Percentiles rank a stretch among this genome's conserved stretches.
Conservation (phyloP, 2,329 filamentous ascomycete genomes). For the Myrmaecium sp. region DNA sequence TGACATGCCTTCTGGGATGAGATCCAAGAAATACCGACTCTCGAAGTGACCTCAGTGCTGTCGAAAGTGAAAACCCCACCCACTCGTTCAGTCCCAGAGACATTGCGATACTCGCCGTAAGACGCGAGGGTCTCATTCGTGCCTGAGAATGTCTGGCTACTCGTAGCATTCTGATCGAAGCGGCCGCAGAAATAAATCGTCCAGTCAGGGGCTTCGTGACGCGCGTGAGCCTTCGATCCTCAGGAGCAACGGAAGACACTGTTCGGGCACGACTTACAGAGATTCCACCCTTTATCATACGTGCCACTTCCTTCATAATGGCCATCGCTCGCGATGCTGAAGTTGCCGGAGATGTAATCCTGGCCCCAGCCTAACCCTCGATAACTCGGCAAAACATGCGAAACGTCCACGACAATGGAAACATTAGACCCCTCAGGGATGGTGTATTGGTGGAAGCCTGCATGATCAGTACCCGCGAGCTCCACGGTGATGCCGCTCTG, state of each 20-base stretch:
- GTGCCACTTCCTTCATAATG: constrained; percentile 44
- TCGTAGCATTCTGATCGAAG: constrained; percentile 29
- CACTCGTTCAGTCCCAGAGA: constrained; percentile 15
- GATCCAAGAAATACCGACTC: constrained; percentile 53
- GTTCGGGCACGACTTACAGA: constrained; percentile 11
- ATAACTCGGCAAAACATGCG: constrained; percentile 44
- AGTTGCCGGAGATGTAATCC: constrained; percentile 42
- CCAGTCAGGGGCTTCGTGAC: constrained; percentile 42
- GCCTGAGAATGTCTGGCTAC: constrained; percentile 16
- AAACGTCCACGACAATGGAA: constrained; percentile 45
- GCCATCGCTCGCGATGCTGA: constrained; percentile 33
- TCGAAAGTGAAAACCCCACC: constrained; percentile 38
- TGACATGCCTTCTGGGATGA: constrained; percentile 42
- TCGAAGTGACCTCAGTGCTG: constrained; percentile 31
- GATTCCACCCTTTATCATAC: constrained; percentile 53
- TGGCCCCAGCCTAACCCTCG: constrained; percentile 45
- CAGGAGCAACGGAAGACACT: background rate
- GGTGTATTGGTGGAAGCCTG: constrained; percentile 41
- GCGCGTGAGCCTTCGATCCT: no score
- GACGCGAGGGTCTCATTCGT: constrained; percentile 6
- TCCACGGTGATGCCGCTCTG: constrained; percentile 39
- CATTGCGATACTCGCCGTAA: constrained; percentile 13
- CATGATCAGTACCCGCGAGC: constrained; percentile 38
- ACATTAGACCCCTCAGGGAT: constrained; percentile 29
- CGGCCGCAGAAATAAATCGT: constrained; percentile 46